Base-by-base conservation (phyloP, 164 flowering plant genomes). In the Aristolochia fimbriata region DNA sequence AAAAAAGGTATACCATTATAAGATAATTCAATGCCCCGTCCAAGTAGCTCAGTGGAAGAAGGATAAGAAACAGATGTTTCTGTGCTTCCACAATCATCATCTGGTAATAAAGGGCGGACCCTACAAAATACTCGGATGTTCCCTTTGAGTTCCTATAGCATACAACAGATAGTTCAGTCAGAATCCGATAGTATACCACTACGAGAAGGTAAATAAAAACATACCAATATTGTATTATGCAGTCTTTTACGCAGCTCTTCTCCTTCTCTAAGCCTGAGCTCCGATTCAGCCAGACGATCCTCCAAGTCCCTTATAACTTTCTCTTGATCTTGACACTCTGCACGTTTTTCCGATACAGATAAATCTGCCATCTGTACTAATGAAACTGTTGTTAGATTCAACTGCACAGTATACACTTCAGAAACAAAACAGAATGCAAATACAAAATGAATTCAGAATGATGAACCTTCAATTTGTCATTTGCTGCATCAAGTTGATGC, bases 111-210 rank as follows among this genome's bases (percentile, higher is more conserved):
- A 37, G 99, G 99, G 6, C 99, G 79, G 2, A 94, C 97, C 77
- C 99, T 72, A 66, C 99, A 94, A 68, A 94, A 94, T 15, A 94
- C 99, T 2, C 99, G 83, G 19, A 94, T 91, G 60, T 94, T 94
- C 30, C 99, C 99, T 69, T 94, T 94, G n/a, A 94, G 67, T 71
- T 94, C 99, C 99, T 94, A 83, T 55, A 73, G 83, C 58, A 71
- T 13, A 20, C 63, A 30, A 51, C 47, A 61, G 62, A 54, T 24
- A 21, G 19, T 27, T 59, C 22, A 66, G 67, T 17, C 22, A 19
- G 19, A 23, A 59, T 25, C 37, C 15, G 15, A 9, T 13, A 30
- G 23, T 20, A 22, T 14, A n/a, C 31, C 17, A 51, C 20, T 2
- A 25, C 4, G 27, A 15, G 62, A 12, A 8, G 3, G 6, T 30